Evolutionary conservation across 176 grass and related monocot species (phyloP).

Genomic region (Otatea glauca): DNA sequence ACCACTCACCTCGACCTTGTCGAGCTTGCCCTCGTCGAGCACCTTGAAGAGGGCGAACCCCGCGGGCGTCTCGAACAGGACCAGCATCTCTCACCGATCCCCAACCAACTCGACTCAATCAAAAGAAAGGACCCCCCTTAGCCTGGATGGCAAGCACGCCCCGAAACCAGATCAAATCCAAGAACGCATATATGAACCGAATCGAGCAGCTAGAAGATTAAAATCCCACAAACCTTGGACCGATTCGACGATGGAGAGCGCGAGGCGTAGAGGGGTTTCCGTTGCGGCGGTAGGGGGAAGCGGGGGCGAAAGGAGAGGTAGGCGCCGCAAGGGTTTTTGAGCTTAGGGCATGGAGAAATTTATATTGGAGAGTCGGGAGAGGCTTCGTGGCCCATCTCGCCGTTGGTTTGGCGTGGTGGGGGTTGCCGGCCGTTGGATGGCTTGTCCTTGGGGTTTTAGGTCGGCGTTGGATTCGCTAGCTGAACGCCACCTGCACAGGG

Average conservation of each 20-base stretch:
- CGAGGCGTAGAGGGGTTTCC: not conserved
- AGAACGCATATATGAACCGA: not conserved
- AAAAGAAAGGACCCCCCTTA: not conserved
- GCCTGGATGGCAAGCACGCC: not conserved
- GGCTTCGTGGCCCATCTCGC: not conserved
- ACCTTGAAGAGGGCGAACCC: constrained; percentile 90
- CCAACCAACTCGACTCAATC: not conserved
- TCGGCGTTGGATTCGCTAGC: not conserved
- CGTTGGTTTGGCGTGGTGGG: constrained; percentile 1
- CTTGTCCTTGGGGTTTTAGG: constrained; percentile 24
- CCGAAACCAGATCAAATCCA: not conserved
- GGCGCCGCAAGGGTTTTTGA: constrained; percentile 54
- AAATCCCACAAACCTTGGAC: constrained; percentile 12
- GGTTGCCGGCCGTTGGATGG: constrained; percentile 39
- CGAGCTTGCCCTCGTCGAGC: constrained; percentile 78
- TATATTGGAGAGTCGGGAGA: not conserved
- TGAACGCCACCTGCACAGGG: too few species aligned
- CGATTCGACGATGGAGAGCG: not conserved
- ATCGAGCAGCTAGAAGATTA: not conserved
- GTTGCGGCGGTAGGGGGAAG: constrained; percentile 21
- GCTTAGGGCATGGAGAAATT: not conserved
- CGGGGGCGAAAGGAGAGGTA: not conserved
- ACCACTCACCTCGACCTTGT: constrained; percentile 70
- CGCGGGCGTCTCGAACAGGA: constrained; percentile 76
- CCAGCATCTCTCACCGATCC: constrained; percentile 54